Base-by-base conservation (phyloP, 202 grass and related monocot species). In the Musa balbisiana region DNA sequence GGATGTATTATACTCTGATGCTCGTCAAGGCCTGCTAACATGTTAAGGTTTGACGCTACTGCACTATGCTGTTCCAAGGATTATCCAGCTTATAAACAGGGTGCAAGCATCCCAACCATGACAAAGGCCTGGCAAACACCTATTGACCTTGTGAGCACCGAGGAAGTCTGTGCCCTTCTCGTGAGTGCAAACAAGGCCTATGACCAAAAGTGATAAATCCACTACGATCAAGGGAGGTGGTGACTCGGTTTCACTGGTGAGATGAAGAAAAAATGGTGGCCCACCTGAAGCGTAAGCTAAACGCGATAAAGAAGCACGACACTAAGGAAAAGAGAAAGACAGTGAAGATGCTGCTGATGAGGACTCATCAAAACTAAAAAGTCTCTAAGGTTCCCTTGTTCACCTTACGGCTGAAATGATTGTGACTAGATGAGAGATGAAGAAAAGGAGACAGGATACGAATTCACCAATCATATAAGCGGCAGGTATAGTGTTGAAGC, bases 401-500 rank as follows among this genome's bases (percentile, higher is more conserved):
- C 94, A 98, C 75, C 88, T 98, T 20, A n/a, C n/a, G n/a, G n/a
- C 24, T 87, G 91, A 82, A 85, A 92, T 64, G 91, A 98, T n/a
- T 69, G 73, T 53, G n/a, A 25, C 79, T 83, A 10, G 94, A 89
- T 29, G 82, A 81, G 16, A n/a, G 33, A 43, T 43, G 84, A 84
- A 72, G 86, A 80, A 21, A 51, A 80, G 72, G n/a, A 21, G 0
- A 0, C n/a, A 1, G n/a, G 15, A 2, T 9, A 67, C 2, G 26
- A 67, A 33, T 14, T 2, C 27, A 16, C 0, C 33, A 1, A 67
- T 43, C 3, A 67, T 29, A 16, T 67, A 87, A 17, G 14, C n/a
- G 6, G 64, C 24, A 33, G 9, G 5, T 33, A 0, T 15, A 67
- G 23, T 12, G 3, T 27, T 5, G 10, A 12, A 15, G 11, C 25